Conservation (phyloP, 2,329 filamentous ascomycete species). For the Aureobasidium pullulans region DNA sequence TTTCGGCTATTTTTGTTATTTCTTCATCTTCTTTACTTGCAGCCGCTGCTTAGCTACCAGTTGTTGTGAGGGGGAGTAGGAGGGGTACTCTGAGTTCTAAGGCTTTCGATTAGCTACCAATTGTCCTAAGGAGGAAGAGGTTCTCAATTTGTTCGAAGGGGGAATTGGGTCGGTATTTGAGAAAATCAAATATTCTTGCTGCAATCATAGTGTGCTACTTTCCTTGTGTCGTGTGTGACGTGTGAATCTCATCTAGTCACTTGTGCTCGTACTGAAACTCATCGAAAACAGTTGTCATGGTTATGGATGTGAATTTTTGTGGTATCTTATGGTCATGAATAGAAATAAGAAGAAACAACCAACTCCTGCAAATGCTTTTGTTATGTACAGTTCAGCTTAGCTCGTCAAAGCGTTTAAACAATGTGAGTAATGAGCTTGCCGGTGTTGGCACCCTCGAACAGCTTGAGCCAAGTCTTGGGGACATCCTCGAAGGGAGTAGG, state of each 20-base stretch:
- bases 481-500: constrained; percentile 42
- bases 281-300: background rate
- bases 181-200: background rate
- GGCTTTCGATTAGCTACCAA: too few relatives aligned
- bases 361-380: constrained; percentile 7
- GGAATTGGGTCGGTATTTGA: background rate
- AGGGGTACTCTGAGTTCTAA: background rate
- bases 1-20: too few relatives aligned
- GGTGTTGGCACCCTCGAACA: constrained; percentile 42
- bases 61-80: background rate
- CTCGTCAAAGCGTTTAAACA: background rate
- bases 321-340: background rate
- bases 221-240: background rate
- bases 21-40: too few relatives aligned
- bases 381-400: background rate
- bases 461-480: constrained; percentile 41
- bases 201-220: background rate
- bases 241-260: background rate
- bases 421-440: constrained; percentile 41
- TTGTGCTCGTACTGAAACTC: background rate
- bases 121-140: too few relatives aligned
- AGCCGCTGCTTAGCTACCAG: background rate
- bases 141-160: background rate
- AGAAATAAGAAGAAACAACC: background rate
- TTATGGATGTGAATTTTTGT: background rate